Percentiles rank a stretch among this genome's conserved stretches.
Evolutionary conservation across 495 filamentous ascomycete genomes (phyloP).

Genomic region (Hypoxylon fuscum): DNA sequence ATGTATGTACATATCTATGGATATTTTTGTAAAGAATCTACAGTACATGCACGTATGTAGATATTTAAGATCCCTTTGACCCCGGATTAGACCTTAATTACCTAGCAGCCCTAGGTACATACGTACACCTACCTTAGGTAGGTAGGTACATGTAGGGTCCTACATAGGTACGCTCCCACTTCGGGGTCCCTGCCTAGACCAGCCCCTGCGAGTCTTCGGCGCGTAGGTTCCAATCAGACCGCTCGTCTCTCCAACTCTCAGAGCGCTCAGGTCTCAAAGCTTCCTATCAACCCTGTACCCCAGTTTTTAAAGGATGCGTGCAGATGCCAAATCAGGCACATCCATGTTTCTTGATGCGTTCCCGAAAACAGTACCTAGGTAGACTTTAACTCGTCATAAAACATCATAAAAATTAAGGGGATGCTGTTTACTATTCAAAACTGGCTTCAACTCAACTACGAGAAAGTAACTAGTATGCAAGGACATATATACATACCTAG

Average conservation of each 20-base stretch:
- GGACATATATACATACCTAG: too few species aligned
- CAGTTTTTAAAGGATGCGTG: conserved; percentile 35
- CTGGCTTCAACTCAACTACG: too few species aligned
- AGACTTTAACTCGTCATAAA: too few species aligned
- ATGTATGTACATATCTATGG: too few species aligned
- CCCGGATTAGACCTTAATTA: conserved; percentile 37
- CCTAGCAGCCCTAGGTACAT: too few species aligned
- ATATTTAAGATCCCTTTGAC: conserved; percentile 14
- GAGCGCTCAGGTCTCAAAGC: conserved; percentile 17
- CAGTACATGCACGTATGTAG: neutral
- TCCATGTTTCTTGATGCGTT: conserved; percentile 14
- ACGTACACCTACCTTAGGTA: too few species aligned
- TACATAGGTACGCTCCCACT: conserved; percentile 8
- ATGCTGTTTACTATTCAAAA: too few species aligned
- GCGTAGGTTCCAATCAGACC: conserved; percentile 28
- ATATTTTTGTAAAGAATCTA: too few species aligned
- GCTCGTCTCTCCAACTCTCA: conserved; percentile 23
- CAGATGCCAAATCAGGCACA: conserved; percentile 34
- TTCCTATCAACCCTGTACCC: conserved; percentile 27
- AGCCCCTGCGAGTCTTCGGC: conserved; percentile 10
- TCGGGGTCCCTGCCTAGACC: conserved; percentile 25
- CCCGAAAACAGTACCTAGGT: too few species aligned
- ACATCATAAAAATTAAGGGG: too few species aligned
- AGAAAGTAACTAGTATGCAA: too few species aligned
- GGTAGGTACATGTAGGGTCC: too few species aligned